Conservation (phyloP, 306 rosid genomes). For the Vicia faba region DNA sequence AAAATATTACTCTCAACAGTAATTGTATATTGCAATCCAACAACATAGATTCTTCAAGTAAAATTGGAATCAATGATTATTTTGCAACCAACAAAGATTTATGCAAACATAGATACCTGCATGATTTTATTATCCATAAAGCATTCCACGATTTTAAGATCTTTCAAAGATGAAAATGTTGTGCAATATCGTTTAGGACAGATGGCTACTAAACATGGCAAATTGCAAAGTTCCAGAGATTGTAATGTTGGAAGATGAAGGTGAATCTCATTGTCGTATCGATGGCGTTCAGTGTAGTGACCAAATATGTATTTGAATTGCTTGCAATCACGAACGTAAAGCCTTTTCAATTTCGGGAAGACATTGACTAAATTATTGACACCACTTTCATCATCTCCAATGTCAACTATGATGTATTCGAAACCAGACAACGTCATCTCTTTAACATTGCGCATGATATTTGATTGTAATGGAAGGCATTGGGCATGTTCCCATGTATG, state of each 20-base stretch:
- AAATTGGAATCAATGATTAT: background rate
- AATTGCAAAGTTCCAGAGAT: accelerated
- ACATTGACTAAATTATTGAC: background rate
- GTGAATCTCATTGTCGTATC: background rate
- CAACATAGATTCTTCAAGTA: background rate
- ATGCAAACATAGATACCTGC: background rate
- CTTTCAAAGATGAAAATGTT: background rate
- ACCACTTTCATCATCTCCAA: background rate
- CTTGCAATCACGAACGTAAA: accelerated
- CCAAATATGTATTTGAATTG: conserved; percentile 21
- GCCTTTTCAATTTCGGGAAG: background rate
- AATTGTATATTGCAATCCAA: too few species aligned
- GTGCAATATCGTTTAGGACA: background rate
- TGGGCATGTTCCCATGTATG: background rate
- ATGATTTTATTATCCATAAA: background rate
- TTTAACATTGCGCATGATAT: background rate
- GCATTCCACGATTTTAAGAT: background rate
- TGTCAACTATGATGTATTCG: background rate
- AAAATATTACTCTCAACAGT: background rate
- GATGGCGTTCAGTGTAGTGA: background rate
- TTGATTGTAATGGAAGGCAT: background rate
- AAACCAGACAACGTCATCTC: background rate
- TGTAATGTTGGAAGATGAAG: background rate
- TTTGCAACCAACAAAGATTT: background rate
- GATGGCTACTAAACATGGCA: background rate